A percentile compares a stretch with the other conserved stretches of the same genome.
phyloP scores from a whole-genome alignment of 768 basidiomycete genomes.

The Dioszegia hungarica region DNA sequence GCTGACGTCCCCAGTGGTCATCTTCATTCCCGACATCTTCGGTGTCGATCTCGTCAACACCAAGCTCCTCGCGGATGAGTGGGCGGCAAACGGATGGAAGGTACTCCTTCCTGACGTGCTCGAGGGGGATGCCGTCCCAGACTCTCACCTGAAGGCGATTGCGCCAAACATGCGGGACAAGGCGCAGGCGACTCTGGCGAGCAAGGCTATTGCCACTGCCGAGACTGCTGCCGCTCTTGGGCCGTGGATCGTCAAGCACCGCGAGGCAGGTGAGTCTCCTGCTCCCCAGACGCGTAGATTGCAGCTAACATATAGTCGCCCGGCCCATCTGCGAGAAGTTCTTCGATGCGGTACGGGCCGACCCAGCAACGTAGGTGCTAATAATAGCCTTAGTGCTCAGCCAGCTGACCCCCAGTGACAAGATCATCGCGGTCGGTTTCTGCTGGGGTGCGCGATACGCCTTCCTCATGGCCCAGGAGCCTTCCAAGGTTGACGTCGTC shows the following conservation, averaged over 20 bases:
- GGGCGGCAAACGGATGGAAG: conserved; percentile 47
- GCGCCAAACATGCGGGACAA: conserved; percentile 45
- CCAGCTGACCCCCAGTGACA: conserved; percentile 25
- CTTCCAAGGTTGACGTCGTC: conserved; percentile 26
- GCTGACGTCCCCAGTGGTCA: conserved; percentile 29
- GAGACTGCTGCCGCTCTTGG: conserved; percentile 44
- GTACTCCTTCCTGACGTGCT: conserved; percentile 48
- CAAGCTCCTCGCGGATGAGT: conserved; percentile 46
- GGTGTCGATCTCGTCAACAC: conserved; percentile 46
- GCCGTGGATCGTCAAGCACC: conserved; percentile 45
- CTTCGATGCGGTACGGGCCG: conserved; percentile 42
- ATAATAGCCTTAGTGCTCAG: no score
- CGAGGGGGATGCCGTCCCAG: conserved; percentile 32
- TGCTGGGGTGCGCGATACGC: conserved; percentile 49
- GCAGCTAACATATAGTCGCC: conserved; percentile 13
- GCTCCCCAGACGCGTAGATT: neutral
- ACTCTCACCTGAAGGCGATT: conserved; percentile 25
- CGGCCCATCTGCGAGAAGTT: conserved; percentile 46
- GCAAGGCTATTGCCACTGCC: conserved; percentile 38
- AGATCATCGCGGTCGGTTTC: conserved; percentile 49
- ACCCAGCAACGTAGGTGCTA: conserved; percentile 39
- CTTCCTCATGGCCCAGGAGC: conserved; percentile 30
- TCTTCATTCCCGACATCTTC: conserved; percentile 50
- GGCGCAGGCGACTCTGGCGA: conserved; percentile 28
- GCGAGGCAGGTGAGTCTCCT: conserved; percentile 30